Evolutionary conservation across 306 rosid genomes (phyloP).

Genomic region (Begonia masoniana): DNA sequence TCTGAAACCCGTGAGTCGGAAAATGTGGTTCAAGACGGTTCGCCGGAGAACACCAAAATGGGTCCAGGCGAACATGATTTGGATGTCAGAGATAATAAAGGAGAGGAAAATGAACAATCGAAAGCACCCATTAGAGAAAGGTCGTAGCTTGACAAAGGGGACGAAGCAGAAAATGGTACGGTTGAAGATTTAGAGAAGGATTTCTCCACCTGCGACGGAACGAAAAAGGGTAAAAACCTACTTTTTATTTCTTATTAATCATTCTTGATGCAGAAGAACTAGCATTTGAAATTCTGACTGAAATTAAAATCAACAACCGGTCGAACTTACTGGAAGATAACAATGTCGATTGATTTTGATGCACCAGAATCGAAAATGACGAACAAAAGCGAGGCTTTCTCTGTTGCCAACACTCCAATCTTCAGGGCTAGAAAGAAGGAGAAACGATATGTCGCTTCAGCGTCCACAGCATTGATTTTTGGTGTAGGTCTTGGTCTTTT

Average conservation of each 20-base stretch:
- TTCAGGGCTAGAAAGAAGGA: constrained; percentile 21
- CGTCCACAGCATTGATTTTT: constrained; percentile 83
- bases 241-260: too few relatives aligned
- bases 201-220: background rate
- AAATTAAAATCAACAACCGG: too few relatives aligned
- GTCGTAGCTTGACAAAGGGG: too few relatives aligned
- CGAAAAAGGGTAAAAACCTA: too few relatives aligned
- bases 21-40: background rate
- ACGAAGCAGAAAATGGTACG: constrained; percentile 14
- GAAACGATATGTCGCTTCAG: constrained; percentile 64
- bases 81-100: background rate
- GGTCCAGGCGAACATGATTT: constrained; percentile 15
- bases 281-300: too few relatives aligned
- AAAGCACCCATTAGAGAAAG: too few relatives aligned
- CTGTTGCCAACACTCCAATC: constrained; percentile 10
- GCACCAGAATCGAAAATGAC: too few relatives aligned
- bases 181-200: constrained; percentile 4
- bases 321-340: too few relatives aligned
- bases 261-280: too few relatives aligned
- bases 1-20: too few relatives aligned
- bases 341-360: too few relatives aligned
- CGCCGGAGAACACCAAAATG: constrained; percentile 30
- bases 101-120: background rate
- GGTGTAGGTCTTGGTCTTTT: constrained; percentile 68
- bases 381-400: background rate